Evolutionary conservation across 208 protist species (phyloP), one percentile per base, ranked within the genome.

Genomic region (Willaertia magna): DNA sequence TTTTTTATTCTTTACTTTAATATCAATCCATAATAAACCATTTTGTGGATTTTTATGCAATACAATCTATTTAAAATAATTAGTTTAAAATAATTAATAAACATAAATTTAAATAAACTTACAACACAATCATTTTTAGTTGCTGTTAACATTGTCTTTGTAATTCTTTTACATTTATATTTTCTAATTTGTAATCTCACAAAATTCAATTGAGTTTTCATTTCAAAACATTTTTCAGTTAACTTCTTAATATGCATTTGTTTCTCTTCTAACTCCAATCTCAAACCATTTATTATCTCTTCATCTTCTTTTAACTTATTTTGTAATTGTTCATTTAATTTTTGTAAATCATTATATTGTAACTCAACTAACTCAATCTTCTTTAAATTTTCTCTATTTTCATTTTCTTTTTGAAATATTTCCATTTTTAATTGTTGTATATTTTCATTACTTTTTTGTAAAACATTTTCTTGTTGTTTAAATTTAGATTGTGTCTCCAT

Each of bases 11-110:
- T 26, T 42, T 22, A 78, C 12, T 78, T 78, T 46, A 44, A 78
- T 46, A 43, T 42, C 30, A 44, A 78, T 43, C 74, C 30, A 47
- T 7, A 78, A 39, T 26, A 78, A 4, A 47, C 74, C 74, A 26
- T 78, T 78, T 46, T 46, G 30, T 78, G 74, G 74, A 78, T 78
- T 78, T 43, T 78, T 78, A n/a, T 78, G 74, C 12, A 78, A 44
- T 26, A 78, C 40, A 43, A 78, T 46, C 6, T 14, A n/a, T n/a
- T n/a, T n/a, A n/a, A n/a, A n/a, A n/a, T n/a, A n/a, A n/a, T n/a
- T n/a, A n/a, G n/a, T n/a, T n/a, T n/a, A n/a, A n/a, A n/a, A n/a
- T n/a, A n/a, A n/a, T n/a, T n/a, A n/a, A n/a, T n/a, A n/a, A n/a
- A n/a, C n/a, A n/a, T n/a, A n/a, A n/a, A n/a, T n/a, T n/a, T n/a